phyloP scores from a whole-genome alignment of 2,329 filamentous ascomycete genomes.

The Alternaria sp. region DNA sequence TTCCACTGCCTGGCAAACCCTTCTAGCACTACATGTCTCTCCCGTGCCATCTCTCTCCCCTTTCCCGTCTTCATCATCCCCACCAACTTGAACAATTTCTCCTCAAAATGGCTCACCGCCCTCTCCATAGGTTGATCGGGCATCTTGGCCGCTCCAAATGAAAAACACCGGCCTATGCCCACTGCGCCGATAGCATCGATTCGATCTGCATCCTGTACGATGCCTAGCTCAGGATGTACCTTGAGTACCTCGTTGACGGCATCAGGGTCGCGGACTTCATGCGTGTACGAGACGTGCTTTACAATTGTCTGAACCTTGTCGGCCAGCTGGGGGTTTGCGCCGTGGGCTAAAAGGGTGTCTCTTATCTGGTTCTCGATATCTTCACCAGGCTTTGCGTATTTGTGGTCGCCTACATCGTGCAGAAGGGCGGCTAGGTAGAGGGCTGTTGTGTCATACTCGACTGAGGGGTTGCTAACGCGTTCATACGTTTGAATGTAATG shows the following conservation, averaged over 20 bases:
- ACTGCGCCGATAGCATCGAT: slow-evolving; percentile 91
- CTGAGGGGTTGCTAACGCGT: slow-evolving; percentile 43
- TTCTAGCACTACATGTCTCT: slow-evolving; percentile 24
- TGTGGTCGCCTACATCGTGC: slow-evolving; percentile 88
- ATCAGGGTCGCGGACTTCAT: slow-evolving; percentile 73
- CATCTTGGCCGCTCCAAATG: slow-evolving; percentile 69
- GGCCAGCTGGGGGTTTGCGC: slow-evolving; percentile 68
- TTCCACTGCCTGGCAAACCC: slow-evolving; percentile 29
- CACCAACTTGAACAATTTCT: slow-evolving; percentile 45
- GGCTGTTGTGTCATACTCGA: slow-evolving; percentile 61
- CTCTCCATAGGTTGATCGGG: slow-evolving; percentile 35
- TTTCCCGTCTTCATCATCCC: slow-evolving; percentile 49
- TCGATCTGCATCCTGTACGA: slow-evolving; percentile 92
- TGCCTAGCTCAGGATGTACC: slow-evolving; percentile 75
- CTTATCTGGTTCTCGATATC: slow-evolving; percentile 66
- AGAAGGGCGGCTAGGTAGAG: slow-evolving; percentile 71
- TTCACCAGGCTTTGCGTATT: slow-evolving; percentile 69
- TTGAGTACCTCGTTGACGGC: slow-evolving; percentile 69
- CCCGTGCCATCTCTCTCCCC: slow-evolving; percentile 33
- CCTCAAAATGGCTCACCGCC: slow-evolving; percentile 48
- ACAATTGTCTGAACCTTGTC: slow-evolving; percentile 75
- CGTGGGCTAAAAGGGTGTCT: slow-evolving; percentile 64
- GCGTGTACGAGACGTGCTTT: slow-evolving; percentile 78
- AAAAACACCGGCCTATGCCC: slow-evolving; percentile 81
- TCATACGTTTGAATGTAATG: slow-evolving; percentile 66